Base-by-base conservation (phyloP, 1,284 basidiomycete species). In the Tausonia pullulans region DNA sequence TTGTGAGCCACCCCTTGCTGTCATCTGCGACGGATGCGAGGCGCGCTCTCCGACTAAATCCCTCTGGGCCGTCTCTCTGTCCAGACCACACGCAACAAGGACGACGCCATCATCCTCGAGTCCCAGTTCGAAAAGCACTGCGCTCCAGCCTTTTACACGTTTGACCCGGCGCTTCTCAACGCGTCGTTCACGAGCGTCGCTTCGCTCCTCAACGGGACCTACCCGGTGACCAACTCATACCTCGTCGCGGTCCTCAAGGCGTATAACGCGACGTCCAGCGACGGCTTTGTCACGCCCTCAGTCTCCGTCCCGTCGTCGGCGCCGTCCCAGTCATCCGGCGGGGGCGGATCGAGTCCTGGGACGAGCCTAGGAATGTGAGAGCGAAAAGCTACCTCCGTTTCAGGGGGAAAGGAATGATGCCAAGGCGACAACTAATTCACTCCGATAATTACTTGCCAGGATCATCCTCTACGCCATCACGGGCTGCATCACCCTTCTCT, bases 401-500 rank as follows among this genome's bases (percentile, higher is more conserved):
- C 27, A 27, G 27, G 27, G 27, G 27, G 27, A 27, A 27, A 27
- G 27, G 27, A 27, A 27, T 2, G 27, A 27, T 27, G n/a, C 10
- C 51, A 53, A 53, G 5, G n/a, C 51, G 51, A 39, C 27, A 27
- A 27, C 27, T 2, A 2, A 27, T 2, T 27, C 27, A 27, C 27
- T 27, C 27, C 27, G 27, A 1, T 27, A 27, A 27, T 71, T 51
- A 39, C 58, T 68, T 40, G 74, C 72, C 10, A 74, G 77, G 88
- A 88, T 92, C 68, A 83, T 91, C 39, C 79, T 94, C 13, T 95
- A 94, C 61, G 67, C 69, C 16, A 71, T 74, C 67, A 73, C 72
- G 0, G 72, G 70, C 64, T 86, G 92, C 61, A 88, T 88, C 49
- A 83, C 84, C 11, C 78, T 92, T 41, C 89, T 95, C 74, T 85